Evolutionary conservation across 176 grass and related monocot genomes (phyloP).

Genomic region (Oryza australiensis): DNA sequence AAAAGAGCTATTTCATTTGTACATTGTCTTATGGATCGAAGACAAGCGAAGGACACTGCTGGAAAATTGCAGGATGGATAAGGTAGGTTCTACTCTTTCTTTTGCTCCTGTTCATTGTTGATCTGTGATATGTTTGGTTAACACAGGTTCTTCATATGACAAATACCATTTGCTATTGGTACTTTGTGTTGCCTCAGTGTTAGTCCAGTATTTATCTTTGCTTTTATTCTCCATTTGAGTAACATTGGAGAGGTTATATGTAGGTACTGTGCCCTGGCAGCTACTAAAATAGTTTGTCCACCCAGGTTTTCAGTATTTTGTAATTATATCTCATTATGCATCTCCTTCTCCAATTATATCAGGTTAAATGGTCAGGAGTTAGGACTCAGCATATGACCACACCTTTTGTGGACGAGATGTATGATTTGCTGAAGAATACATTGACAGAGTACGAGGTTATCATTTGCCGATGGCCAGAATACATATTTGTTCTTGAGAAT

Average conservation of each 20-base stretch:
- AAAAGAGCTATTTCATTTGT: conserved; percentile 97
- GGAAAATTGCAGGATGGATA: conserved; percentile 89
- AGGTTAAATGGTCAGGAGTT: conserved; percentile 99
- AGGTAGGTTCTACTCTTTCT: conserved; percentile 48
- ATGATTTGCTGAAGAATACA: conserved; percentile 75
- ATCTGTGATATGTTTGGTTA: conserved; percentile 21
- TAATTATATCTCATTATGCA: not conserved
- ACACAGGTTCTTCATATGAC: not conserved
- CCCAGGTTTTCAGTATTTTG: conserved; percentile 19
- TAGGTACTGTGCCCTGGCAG: not conserved
- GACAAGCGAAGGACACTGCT: conserved; percentile 84
- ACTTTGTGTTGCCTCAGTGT: not conserved
- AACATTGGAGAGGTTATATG: not conserved
- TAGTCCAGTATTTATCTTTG: conserved; percentile 6
- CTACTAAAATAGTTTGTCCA: not conserved
- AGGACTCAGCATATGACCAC: conserved; percentile 92
- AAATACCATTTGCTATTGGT: not conserved
- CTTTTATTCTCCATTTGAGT: not conserved
- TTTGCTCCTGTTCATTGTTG: not conserved
- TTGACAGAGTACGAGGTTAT: conserved; percentile 95
- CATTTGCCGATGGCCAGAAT: conserved; percentile 97
- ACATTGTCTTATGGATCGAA: conserved; percentile 97
- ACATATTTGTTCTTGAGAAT: conserved; percentile 92
- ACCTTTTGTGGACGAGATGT: conserved; percentile 97
- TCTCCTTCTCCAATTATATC: conserved; percentile 34